Percentiles rank a stretch among this genome's conserved stretches.
Evolutionary conservation across 1,284 basidiomycete genomes (phyloP).

Genomic region (Tremellales sp.): DNA sequence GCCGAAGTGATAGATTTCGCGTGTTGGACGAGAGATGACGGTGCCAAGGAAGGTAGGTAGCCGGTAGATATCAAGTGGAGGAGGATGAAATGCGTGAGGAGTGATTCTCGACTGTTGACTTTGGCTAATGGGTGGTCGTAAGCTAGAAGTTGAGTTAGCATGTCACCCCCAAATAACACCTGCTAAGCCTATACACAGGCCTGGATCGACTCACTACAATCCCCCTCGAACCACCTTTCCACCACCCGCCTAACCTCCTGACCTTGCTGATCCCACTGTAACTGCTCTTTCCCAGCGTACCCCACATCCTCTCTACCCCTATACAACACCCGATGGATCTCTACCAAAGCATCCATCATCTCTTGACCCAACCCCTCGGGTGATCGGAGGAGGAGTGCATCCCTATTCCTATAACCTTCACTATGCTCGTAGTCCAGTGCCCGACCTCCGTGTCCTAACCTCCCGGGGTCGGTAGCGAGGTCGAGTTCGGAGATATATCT

Average conservation of each 20-base stretch:
- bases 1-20: slow-evolving; percentile 15
- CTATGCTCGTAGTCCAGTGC: neutral
- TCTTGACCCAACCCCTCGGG: neutral
- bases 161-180: too few relatives aligned
- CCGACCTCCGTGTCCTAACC: neutral
- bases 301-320: slow-evolving; percentile 28
- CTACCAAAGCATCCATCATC: slow-evolving; percentile 37
- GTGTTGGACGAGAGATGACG: slow-evolving; percentile 20
- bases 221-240: slow-evolving; percentile 40
- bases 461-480: too few relatives aligned
- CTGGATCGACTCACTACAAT: slow-evolving; percentile 39
- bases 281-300: neutral
- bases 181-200: too few relatives aligned
- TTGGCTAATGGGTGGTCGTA: slow-evolving; percentile 40
- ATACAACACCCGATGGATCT: slow-evolving; percentile 43
- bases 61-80: slow-evolving; percentile 30
- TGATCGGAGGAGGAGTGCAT: neutral
- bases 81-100: slow-evolving; percentile 33
- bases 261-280: slow-evolving; percentile 25
- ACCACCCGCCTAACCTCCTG: slow-evolving; percentile 34
- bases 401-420: neutral
- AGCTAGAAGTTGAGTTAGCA: too few relatives aligned
- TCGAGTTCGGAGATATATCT: too few relatives aligned
- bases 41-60: slow-evolving; percentile 30
- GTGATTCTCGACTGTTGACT: slow-evolving; percentile 26